A percentile compares a stretch with the other conserved stretches of the same genome.
phyloP scores from a whole-genome alignment of 805 yeast genomes.

The Alloascoidea hylecoeti region DNA sequence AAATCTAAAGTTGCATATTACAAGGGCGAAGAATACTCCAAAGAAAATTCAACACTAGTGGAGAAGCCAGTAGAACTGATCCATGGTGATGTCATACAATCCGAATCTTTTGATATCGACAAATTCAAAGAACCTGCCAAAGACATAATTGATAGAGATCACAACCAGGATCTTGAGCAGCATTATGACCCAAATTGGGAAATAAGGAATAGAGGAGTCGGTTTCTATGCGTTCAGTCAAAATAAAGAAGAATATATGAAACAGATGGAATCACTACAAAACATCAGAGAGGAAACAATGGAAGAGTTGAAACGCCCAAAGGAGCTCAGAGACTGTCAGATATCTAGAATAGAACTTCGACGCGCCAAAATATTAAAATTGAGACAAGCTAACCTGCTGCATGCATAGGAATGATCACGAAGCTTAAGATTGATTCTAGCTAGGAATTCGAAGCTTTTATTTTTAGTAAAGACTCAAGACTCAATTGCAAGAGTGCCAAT shows the following conservation, averaged over 20 bases:
- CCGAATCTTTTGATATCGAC: conserved; percentile 8
- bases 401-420: too few species aligned
- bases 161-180: neutral
- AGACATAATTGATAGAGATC: conserved; percentile 1
- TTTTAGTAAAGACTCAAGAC: too few species aligned
- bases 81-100: conserved; percentile 10
- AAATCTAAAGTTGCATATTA: conserved; percentile 3
- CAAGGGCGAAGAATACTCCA: conserved; percentile 1
- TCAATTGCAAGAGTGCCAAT: too few species aligned
- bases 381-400: too few species aligned
- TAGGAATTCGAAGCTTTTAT: too few species aligned
- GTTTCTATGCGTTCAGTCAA: conserved; percentile 10
- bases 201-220: conserved; percentile 11
- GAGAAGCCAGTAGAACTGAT: conserved; percentile 7
- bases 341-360: too few species aligned
- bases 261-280: conserved; percentile 9
- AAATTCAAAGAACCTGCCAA: conserved; percentile 1
- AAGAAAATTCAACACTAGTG: neutral
- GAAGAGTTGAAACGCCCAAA: neutral
- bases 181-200: conserved; percentile 13
- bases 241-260: conserved; percentile 6
- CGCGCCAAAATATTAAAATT: too few species aligned
- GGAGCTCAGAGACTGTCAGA: too few species aligned
- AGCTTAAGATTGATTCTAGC: too few species aligned
- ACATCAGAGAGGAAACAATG: conserved; percentile 4